These are phyloP conservation scores for Neoboletus brunneissimus DNA, from an alignment of 768 basidiomycete genomes.

Conservation along the genomic window DNA sequence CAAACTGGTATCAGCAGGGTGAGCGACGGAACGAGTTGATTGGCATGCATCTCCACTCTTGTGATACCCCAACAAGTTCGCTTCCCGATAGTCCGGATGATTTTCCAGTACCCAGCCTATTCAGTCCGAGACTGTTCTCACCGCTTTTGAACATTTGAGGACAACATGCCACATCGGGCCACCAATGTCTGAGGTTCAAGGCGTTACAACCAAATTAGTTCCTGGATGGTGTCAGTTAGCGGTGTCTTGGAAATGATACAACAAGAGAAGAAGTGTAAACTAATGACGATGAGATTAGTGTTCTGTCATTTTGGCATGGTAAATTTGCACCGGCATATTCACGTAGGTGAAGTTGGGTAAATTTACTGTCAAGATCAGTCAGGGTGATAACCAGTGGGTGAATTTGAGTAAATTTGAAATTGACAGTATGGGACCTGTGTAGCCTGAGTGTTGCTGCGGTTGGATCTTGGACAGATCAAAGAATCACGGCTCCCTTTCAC, in stretches of 20 bases:
- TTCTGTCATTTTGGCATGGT: no score
- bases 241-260: background rate
- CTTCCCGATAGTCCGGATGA: slow-evolving; percentile 37
- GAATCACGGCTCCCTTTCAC: background rate
- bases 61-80: no score
- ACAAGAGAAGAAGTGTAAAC: background rate
- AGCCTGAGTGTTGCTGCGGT: background rate
- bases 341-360: no score
- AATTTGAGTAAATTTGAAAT: no score
- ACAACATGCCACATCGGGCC: slow-evolving; percentile 31
- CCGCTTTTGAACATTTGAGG: slow-evolving; percentile 53
- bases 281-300: no score
- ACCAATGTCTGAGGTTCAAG: background rate
- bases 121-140: slow-evolving; percentile 57
- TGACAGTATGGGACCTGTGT: no score
- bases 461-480: background rate
- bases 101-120: slow-evolving; percentile 42
- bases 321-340: no score
- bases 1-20: no score
- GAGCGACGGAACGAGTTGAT: no score
- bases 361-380: no score
- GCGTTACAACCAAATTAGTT: background rate
- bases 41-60: no score
- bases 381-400: no score
- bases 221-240: background rate